A percentile compares a stretch with the other conserved stretches of the same genome.
Evolutionary conservation across 305 asterid genomes (phyloP).

Genomic region (Rubia balearica): DNA sequence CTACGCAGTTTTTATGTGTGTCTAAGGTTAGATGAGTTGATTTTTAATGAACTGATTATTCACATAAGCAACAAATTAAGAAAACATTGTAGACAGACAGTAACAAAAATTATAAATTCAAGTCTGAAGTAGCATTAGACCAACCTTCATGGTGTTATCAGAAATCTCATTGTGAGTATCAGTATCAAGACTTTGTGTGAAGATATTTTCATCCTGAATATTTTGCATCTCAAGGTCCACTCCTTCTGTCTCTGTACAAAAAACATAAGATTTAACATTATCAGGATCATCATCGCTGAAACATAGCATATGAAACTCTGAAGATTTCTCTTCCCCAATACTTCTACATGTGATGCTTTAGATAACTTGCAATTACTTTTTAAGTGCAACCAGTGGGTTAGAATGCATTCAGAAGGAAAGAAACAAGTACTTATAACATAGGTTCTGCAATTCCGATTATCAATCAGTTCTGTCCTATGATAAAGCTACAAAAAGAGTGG

Average conservation of each 20-base stretch:
- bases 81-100: not conserved
- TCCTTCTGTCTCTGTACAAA: constrained; percentile 30
- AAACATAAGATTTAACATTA: not conserved
- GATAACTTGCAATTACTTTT: not conserved
- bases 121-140: constrained; percentile 17
- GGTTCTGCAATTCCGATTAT: not conserved
- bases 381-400: not conserved
- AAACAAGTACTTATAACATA: not conserved
- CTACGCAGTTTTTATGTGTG: not conserved
- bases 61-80: not conserved
- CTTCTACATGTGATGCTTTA: not conserved
- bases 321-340: not conserved
- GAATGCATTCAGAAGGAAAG: not conserved
- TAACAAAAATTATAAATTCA: not conserved
- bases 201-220: constrained; percentile 24
- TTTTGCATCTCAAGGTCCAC: constrained; percentile 31
- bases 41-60: not conserved
- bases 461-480: not conserved
- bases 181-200: constrained; percentile 27
- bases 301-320: not conserved
- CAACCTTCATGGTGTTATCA: constrained; percentile 45
- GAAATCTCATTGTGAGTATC: constrained; percentile 32
- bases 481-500: not conserved
- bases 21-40: not conserved
- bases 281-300: constrained; percentile 3